These are phyloP conservation scores for Strobilomyces dryophilus DNA, from an alignment of 768 basidiomycete species.

Conservation along the genomic window DNA sequence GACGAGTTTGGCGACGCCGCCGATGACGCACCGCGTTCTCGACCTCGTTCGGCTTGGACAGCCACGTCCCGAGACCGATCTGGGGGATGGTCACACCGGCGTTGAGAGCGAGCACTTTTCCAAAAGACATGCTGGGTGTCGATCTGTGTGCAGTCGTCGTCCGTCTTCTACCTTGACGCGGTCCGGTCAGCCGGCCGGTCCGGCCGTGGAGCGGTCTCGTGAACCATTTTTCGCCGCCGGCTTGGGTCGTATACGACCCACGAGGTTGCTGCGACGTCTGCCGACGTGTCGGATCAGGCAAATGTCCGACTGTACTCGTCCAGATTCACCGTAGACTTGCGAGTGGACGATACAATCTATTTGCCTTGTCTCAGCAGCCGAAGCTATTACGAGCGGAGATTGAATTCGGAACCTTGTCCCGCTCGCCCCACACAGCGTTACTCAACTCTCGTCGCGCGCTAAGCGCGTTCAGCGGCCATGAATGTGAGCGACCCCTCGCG, in stretches of 20 bases:
- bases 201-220: no score
- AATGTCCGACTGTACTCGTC: no score
- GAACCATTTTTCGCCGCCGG: no score
- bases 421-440: slow-evolving; percentile 32
- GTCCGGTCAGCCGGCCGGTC: slow-evolving; percentile 18
- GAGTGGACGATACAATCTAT: not conserved
- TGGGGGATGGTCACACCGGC: slow-evolving; percentile 59
- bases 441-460: slow-evolving; percentile 24
- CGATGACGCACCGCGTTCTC: slow-evolving; percentile 54
- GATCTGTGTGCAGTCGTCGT: not conserved
- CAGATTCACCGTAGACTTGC: no score
- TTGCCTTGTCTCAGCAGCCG: not conserved
- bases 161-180: slow-evolving; percentile 2
- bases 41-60: slow-evolving; percentile 71
- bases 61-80: slow-evolving; percentile 83
- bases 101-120: slow-evolving; percentile 37
- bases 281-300: no score
- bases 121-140: slow-evolving; percentile 37
- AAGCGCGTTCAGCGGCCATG: slow-evolving; percentile 26
- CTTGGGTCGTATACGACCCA: no score
- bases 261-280: no score
- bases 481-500: slow-evolving; percentile 12
- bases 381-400: slow-evolving; percentile 23
- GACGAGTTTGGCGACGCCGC: not conserved
- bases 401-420: slow-evolving; percentile 28